Base-by-base conservation (phyloP, 108 stramenopile genomes). In the Parmales sp. region DNA sequence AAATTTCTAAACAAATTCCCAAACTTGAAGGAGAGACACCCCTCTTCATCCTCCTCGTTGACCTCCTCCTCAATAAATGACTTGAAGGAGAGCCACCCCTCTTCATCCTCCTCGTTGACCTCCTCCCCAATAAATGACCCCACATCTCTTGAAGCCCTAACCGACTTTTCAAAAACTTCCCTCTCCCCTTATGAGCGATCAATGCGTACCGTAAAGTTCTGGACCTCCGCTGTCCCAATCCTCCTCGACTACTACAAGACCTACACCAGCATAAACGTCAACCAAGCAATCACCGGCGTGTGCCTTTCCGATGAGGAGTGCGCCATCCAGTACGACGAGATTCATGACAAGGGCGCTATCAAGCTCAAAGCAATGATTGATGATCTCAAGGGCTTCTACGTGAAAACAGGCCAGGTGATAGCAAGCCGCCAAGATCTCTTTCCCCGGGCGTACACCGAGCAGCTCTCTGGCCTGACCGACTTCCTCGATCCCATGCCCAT, bases 381-480 rank as follows among this genome's bases (percentile, higher is more conserved):
- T 0, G 78, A 87, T 0, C 85, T 96, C 37, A 91, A 92, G 44
- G 95, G 95, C 43, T 96, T 95, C 79, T 96, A 95, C 50, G 92
- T 94, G 69, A 96, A 96, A 76, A 94, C 93, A n/a, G 88, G 90
- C 11, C 89, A 91, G 75, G 88, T 94, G 39, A 88, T 91, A 29
- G 83, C 89, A 0, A 76, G 82, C 1, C 80, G 91, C 50, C 77
- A 79, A 44, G 95, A 96, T 73, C 75, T 96, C 20, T 96, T 96
- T 68, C 95, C 95, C 0, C 50, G 68, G 65, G 86, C 92, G 69
- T 96, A 96, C 71, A 92, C 92, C 2, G 84, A 86, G 18, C 86
- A 89, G 19, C 66, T 90, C 20, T 74, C 76, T 28, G 77, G 72
- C 16, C 88, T 95, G 36, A 86, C 91, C 19, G 93, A 96, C 72